Evolutionary conservation across 2,329 filamentous ascomycete genomes (phyloP).

Genomic region (Fusarium chaquense): DNA sequence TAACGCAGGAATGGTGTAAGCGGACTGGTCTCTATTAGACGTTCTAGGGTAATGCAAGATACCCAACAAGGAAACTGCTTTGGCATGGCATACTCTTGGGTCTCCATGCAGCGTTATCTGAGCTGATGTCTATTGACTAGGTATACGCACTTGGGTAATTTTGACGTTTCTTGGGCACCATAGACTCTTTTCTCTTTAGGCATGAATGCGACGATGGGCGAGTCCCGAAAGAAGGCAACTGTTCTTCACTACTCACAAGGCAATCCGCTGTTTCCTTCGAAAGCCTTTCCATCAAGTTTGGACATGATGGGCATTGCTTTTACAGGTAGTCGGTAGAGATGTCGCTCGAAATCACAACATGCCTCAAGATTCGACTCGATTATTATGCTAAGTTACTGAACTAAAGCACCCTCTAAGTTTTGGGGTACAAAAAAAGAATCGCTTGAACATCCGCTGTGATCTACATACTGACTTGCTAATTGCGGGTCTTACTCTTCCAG

Average conservation of each 20-base stretch:
- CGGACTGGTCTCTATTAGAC: slow-evolving; percentile 3
- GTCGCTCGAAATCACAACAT: no score
- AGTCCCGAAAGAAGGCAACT: not conserved
- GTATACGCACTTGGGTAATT: not conserved
- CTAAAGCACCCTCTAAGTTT: not conserved
- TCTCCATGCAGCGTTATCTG: slow-evolving; percentile 6
- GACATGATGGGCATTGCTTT: not conserved
- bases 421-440: no score
- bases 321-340: not conserved
- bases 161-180: not conserved
- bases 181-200: not conserved
- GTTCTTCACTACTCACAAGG: not conserved
- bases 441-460: no score
- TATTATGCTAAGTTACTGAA: not conserved
- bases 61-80: slow-evolving; percentile 1
- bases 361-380: no score
- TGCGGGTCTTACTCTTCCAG: not conserved
- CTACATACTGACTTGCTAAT: not conserved
- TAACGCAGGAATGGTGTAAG: slow-evolving; percentile 19
- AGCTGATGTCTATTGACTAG: not conserved
- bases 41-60: slow-evolving; percentile 13
- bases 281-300: not conserved
- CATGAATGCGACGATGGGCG: not conserved
- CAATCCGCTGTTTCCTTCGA: no score
- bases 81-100: slow-evolving; percentile 1